A percentile compares a stretch with the other conserved stretches of the same genome.
phyloP scores from a whole-genome alignment of 257 asterid genomes.

The Solanum lycopersicoides region DNA sequence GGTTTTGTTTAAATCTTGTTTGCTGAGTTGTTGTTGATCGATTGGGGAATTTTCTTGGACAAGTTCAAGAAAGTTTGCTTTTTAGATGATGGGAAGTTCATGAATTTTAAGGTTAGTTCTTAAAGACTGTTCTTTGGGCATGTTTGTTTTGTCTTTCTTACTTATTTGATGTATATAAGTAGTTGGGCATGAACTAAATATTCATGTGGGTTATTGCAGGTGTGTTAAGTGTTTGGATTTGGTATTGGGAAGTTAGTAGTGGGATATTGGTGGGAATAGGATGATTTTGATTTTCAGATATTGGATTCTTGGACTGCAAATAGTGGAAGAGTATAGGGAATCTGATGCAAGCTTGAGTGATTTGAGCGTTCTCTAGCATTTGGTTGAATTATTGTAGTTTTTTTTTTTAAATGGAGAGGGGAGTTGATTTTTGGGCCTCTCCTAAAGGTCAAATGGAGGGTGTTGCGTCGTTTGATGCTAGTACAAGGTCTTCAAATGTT shows the following conservation, averaged over 20 bases:
- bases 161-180: neutral
- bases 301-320: conserved; percentile 10
- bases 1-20: neutral
- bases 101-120: neutral
- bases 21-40: neutral
- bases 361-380: neutral
- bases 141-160: neutral
- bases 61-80: neutral
- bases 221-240: neutral
- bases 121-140: neutral
- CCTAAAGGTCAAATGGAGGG: conserved; percentile 30
- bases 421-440: conserved; percentile 12
- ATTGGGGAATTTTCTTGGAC: neutral
- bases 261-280: neutral
- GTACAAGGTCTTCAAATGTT: conserved; percentile 17
- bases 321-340: conserved; percentile 1
- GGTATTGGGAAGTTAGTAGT: neutral
- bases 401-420: neutral
- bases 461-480: conserved; percentile 13
- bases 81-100: neutral
- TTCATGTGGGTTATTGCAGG: neutral
- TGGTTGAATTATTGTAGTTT: neutral
- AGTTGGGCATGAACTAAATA: neutral
- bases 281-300: conserved; percentile 8
- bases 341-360: neutral